A percentile compares a stretch with the other conserved stretches of the same genome.
These are phyloP conservation scores for Fomitopsis palustris DNA, from an alignment of 1,284 basidiomycete genomes.

Conservation along the genomic window DNA sequence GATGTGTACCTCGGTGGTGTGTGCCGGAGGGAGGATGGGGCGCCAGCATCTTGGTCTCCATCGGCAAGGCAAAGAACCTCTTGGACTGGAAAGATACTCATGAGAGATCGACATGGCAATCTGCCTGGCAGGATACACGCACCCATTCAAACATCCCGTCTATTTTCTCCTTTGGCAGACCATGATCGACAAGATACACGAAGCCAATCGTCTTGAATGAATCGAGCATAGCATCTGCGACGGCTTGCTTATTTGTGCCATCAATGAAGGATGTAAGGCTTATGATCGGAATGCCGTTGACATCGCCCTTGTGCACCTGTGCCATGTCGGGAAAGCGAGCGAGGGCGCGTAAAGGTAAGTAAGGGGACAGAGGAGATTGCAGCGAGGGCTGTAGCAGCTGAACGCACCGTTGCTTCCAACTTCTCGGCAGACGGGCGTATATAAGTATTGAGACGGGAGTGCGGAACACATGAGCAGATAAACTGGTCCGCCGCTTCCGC, in stretches of 20 bases:
- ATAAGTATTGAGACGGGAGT: background rate
- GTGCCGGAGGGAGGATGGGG: slow-evolving; percentile 53
- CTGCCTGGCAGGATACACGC: background rate
- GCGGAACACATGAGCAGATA: too few species aligned
- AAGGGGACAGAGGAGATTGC: too few species aligned
- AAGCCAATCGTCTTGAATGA: slow-evolving; percentile 38
- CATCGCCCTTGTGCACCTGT: slow-evolving; percentile 13
- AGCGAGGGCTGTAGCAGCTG: background rate
- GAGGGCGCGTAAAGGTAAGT: too few species aligned
- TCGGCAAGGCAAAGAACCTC: slow-evolving; percentile 47
- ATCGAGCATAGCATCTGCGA: slow-evolving; percentile 28
- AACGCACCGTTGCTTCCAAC: background rate
- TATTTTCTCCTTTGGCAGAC: slow-evolving; percentile 39
- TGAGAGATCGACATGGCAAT: background rate
- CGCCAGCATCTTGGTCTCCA: slow-evolving; percentile 50
- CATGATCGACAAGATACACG: slow-evolving; percentile 40
- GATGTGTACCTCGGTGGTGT: slow-evolving; percentile 46
- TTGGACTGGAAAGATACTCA: slow-evolving; percentile 35
- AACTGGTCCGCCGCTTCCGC: too few species aligned
- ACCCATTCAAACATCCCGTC: slow-evolving; percentile 53
- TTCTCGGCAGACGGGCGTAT: background rate
- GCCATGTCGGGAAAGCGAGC: background rate
- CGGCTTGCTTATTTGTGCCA: slow-evolving; percentile 24
- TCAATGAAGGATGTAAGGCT: slow-evolving; percentile 29
- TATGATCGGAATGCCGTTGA: slow-evolving; percentile 23